These are phyloP conservation scores for Dovyalis caffra DNA, from an alignment of 345 rosid genomes.

Conservation along the genomic window DNA sequence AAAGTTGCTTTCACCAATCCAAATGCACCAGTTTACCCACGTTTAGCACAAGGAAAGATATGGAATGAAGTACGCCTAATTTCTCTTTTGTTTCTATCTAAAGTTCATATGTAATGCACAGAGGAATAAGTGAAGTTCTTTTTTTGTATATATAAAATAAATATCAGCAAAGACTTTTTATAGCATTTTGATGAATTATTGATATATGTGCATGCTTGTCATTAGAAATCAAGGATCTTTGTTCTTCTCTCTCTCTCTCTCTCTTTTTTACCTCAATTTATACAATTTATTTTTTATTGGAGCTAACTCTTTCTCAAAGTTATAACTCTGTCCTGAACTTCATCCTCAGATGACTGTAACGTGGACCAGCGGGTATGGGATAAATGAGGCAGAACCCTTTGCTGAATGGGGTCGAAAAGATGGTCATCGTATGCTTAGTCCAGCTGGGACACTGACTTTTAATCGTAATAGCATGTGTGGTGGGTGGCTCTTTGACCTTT, in stretches of 20 bases:
- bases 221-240: not conserved
- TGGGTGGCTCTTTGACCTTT: constrained; percentile 20
- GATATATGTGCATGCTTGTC: not conserved
- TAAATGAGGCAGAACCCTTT: constrained; percentile 53
- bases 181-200: not conserved
- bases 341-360: constrained; percentile 65
- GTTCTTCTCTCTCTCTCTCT: not conserved
- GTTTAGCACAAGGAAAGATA: constrained; percentile 63
- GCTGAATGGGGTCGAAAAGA: constrained; percentile 65
- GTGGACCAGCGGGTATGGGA: constrained; percentile 78
- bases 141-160: not conserved
- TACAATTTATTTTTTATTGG: not conserved
- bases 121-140: not conserved
- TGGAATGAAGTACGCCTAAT: constrained; percentile 62
- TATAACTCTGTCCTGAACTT: not conserved
- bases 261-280: not conserved
- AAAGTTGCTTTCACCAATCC: constrained; percentile 55
- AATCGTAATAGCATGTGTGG: constrained; percentile 56
- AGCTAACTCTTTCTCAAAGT: not conserved
- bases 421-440: constrained; percentile 37
- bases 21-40: constrained; percentile 67
- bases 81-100: not conserved
- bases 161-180: no score
- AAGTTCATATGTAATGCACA: not conserved
- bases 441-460: constrained; percentile 66